A percentile compares a stretch with the other conserved stretches of the same genome.
Conservation (phyloP, 768 basidiomycete genomes). For the Hortiboletus flavorubellus region DNA sequence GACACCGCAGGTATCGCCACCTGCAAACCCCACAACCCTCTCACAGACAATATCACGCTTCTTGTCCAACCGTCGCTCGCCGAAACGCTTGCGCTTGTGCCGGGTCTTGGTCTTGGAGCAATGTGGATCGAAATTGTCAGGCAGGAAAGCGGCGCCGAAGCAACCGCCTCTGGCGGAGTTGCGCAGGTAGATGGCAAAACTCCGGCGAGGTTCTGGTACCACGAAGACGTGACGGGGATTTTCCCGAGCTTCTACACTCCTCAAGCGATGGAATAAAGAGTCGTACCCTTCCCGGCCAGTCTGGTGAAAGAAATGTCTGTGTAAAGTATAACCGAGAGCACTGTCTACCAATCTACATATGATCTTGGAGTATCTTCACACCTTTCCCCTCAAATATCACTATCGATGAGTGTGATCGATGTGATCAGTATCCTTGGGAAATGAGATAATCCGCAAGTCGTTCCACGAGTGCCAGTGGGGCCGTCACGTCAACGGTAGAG, state of each 20-base stretch:
- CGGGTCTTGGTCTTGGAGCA: constrained; percentile 60
- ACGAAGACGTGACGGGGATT: constrained; percentile 50
- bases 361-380: not conserved
- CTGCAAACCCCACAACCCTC: constrained; percentile 44
- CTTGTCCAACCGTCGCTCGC: constrained; percentile 47
- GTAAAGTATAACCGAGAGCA: not conserved
- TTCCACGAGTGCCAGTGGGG: constrained; percentile 18
- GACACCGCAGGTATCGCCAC: not conserved
- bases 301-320: not conserved
- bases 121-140: constrained; percentile 69
- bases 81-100: constrained; percentile 35
- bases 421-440: constrained; percentile 20
- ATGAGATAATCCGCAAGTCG: constrained; percentile 24
- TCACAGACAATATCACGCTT: constrained; percentile 56
- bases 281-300: not conserved
- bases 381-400: not conserved
- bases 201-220: constrained; percentile 49
- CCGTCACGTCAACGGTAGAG: constrained; percentile 3
- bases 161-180: not conserved
- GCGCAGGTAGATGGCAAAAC: constrained; percentile 3
- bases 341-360: constrained; percentile 5
- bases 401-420: not conserved
- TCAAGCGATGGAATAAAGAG: constrained; percentile 2
- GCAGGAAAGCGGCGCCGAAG: constrained; percentile 15
- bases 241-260: constrained; percentile 52